Percentiles rank a stretch among this genome's conserved stretches.
Evolutionary conservation across 495 filamentous ascomycete species (phyloP).

Genomic region (Cudoniella acicularis): DNA sequence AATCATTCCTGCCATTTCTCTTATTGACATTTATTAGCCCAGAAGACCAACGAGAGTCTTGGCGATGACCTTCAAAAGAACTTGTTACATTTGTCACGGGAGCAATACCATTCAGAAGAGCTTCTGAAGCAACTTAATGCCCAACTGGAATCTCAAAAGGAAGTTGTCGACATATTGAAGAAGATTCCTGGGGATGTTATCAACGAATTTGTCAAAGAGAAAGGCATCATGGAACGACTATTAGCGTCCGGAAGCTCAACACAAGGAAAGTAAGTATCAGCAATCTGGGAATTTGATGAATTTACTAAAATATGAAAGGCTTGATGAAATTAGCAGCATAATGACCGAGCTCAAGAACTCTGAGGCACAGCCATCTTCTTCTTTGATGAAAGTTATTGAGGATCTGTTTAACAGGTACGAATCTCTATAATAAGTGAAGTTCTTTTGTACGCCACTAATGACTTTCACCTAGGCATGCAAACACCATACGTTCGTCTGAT

Average conservation of each 20-base stretch:
- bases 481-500: neutral
- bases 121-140: slow-evolving; percentile 24
- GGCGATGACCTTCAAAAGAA: slow-evolving; percentile 9
- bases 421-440: neutral
- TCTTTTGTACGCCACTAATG: neutral
- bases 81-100: slow-evolving; percentile 8
- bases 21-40: neutral
- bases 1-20: too few relatives aligned
- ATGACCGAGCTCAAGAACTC: slow-evolving; percentile 4
- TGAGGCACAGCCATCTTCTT: slow-evolving; percentile 4
- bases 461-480: slow-evolving; percentile 7
- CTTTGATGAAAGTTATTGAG: slow-evolving; percentile 14
- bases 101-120: slow-evolving; percentile 20
- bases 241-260: slow-evolving; percentile 3
- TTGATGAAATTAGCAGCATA: slow-evolving; percentile 6
- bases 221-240: slow-evolving; percentile 8
- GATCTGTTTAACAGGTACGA: slow-evolving; percentile 17
- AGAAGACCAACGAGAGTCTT: slow-evolving; percentile 1
- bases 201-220: slow-evolving; percentile 13
- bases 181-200: slow-evolving; percentile 1
- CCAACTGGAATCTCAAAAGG: slow-evolving; percentile 19
- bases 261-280: slow-evolving; percentile 14
- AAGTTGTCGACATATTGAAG: slow-evolving; percentile 29
- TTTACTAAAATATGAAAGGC: slow-evolving; percentile 3
- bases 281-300: neutral